These are phyloP conservation scores for Botrytis pseudocinerea DNA, from an alignment of 2,329 filamentous ascomycete genomes.

Conservation along the genomic window DNA sequence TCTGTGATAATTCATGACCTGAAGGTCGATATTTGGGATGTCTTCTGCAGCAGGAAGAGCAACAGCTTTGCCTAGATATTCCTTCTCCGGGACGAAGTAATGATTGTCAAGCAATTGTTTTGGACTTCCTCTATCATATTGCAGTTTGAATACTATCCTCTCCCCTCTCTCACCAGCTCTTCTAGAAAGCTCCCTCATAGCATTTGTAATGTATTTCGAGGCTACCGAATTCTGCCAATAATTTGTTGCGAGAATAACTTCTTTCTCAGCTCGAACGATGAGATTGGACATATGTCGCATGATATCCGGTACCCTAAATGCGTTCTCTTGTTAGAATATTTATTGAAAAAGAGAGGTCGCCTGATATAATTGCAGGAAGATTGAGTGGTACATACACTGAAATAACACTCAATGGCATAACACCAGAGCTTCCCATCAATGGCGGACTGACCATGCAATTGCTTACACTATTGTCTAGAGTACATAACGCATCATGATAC, in stretches of 20 bases:
- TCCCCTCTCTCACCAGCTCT: constrained; percentile 59
- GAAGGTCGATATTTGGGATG: constrained; percentile 69
- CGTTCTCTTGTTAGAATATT: constrained; percentile 27
- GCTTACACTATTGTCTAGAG: constrained; percentile 39
- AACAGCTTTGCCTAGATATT: constrained; percentile 59
- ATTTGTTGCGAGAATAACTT: constrained; percentile 74
- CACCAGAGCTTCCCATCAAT: constrained; percentile 61
- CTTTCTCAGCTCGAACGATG: constrained; percentile 69
- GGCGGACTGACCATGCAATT: constrained; percentile 56
- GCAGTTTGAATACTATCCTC: constrained; percentile 67
- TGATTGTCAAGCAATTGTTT: constrained; percentile 68
- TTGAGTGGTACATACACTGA: constrained; percentile 47
- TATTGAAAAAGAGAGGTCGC: neutral
- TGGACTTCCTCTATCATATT: constrained; percentile 70
- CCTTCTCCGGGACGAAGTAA: constrained; percentile 56
- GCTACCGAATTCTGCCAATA: constrained; percentile 70
- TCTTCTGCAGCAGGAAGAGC: constrained; percentile 62
- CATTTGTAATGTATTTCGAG: constrained; percentile 65
- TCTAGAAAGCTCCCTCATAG: constrained; percentile 66
- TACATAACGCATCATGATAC: constrained; percentile 37
- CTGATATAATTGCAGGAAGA: neutral
- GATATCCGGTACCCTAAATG: constrained; percentile 62
- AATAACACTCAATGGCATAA: constrained; percentile 68
- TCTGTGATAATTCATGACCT: constrained; percentile 72
- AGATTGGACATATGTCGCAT: constrained; percentile 74